Evolutionary conservation across 352 stramenopile species (phyloP), one percentile per base, ranked within the genome.

Genomic region (Hyaloperonospora arabidopsidis): DNA sequence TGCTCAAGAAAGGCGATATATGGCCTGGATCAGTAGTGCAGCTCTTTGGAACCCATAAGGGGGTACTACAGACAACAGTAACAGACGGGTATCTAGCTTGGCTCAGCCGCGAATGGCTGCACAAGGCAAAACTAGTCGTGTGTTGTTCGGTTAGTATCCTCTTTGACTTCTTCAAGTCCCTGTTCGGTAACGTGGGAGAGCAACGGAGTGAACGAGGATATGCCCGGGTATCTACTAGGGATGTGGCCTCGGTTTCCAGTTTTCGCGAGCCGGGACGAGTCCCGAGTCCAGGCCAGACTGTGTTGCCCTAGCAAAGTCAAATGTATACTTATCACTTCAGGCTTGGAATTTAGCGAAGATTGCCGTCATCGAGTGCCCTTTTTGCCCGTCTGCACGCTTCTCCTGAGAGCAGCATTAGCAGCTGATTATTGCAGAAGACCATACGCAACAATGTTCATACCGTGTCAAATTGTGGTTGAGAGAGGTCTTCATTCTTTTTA

Each of bases 11-110:
- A 44, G 80, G 78, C 0, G 83, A 93, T 28, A 73, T 90, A 14
- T 93, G 83, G 83, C 83, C 83, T 13, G 79, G 83, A 23, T 74
- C 76, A 0, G 72, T 88, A 18, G 80, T 93, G 36, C 83, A 93
- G 74, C 74, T 93, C 48, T 87, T 93, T 54, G 83, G 83, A 4
- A 89, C 78, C 13, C 65, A 67, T 34, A 88, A 77, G 53, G 57
- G 62, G 25, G 14, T 32, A 12, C 10, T 74, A 15, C 61, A 56
- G 40, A 59, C 55, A 18, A 45, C 52, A 11, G 48, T 50, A 13
- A 48, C 40, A 1, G 54, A 52, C 5, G 56, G 62, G 34, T 50
- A 68, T 0, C 14, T 67, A 11, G 61, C 59, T 17, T 77, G 52
- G 63, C n/a, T 74, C 10, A 56, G 59, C 25, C 51, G 34, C 1